These are phyloP conservation scores for Cavenderia fasciculata DNA, from an alignment of 78 protist species.

Conservation along the genomic window DNA sequence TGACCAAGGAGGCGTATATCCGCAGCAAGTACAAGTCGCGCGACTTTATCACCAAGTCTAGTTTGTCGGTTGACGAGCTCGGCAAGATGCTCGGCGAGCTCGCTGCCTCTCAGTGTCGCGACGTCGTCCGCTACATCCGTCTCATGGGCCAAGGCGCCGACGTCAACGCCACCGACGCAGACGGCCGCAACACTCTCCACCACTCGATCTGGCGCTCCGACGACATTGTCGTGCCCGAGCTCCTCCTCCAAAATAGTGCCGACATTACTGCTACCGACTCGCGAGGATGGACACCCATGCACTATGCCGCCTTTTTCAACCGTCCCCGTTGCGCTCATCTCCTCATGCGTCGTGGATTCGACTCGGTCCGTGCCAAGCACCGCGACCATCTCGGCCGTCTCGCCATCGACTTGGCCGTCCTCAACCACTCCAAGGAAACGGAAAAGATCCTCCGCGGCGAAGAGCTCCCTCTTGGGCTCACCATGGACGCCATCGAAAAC, in stretches of 20 bases:
- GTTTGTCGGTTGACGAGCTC: constrained; percentile 34
- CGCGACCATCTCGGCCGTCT: constrained; percentile 61
- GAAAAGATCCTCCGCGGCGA: constrained; percentile 42
- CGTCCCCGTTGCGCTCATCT: constrained; percentile 60
- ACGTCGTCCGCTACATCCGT: constrained; percentile 9
- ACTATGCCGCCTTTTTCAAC: constrained; percentile 80
- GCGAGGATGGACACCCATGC: constrained; percentile 83
- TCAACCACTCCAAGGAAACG: constrained; percentile 42
- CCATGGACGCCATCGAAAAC: constrained; percentile 58
- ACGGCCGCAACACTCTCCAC: constrained; percentile 36
- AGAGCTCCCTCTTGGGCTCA: constrained; percentile 24
- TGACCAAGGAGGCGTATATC: constrained; percentile 44
- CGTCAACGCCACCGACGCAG: constrained; percentile 5
- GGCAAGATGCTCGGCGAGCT: constrained; percentile 41
- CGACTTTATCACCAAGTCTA: constrained; percentile 45
- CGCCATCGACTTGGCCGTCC: constrained; percentile 22
- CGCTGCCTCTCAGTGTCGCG: background rate
- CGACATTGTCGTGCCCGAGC: constrained; percentile 52
- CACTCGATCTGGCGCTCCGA: constrained; percentile 38
- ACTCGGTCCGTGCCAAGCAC: constrained; percentile 14
- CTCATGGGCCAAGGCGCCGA: constrained; percentile 78
- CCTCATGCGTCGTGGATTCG: constrained; percentile 58
- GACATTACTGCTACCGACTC: constrained; percentile 21
- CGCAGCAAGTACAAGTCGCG: constrained; percentile 46
- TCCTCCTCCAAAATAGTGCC: background rate